phyloP scores from a whole-genome alignment of 768 basidiomycete genomes.

The Amanita muscaria region DNA sequence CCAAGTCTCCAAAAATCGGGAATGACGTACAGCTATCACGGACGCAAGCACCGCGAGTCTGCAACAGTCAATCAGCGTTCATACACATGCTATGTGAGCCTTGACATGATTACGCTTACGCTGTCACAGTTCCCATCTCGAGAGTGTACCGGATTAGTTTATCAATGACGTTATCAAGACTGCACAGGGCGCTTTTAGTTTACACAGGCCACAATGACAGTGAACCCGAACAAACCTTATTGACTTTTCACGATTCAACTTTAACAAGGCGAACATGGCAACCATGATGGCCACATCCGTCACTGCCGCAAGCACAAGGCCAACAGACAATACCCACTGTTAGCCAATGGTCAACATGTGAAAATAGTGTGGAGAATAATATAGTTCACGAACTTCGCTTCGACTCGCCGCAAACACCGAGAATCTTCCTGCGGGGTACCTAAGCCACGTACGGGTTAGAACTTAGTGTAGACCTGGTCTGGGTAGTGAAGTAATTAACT shows the following conservation, averaged over 20 bases:
- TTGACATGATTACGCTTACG: conserved; percentile 13
- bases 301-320: conserved; percentile 31
- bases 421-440: too few species aligned
- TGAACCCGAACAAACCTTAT: conserved; percentile 17
- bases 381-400: background rate
- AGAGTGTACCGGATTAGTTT: conserved; percentile 33
- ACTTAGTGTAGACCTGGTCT: too few species aligned
- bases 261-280: conserved; percentile 25
- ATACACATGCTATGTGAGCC: background rate
- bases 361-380: too few species aligned
- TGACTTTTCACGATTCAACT: conserved; percentile 21
- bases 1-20: too few species aligned
- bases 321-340: conserved; percentile 38
- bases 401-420: too few species aligned
- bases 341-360: background rate
- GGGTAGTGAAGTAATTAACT: too few species aligned
- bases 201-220: background rate
- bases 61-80: background rate
- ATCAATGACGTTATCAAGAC: conserved; percentile 29
- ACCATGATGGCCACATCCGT: conserved; percentile 31
- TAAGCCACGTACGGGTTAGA: too few species aligned
- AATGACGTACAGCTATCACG: conserved; percentile 39
- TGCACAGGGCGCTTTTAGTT: conserved; percentile 11
- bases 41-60: conserved; percentile 37
- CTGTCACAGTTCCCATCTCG: conserved; percentile 34